These are phyloP conservation scores for Acorus gramineus DNA, from an alignment of 106 monocot genomes.

Conservation along the genomic window DNA sequence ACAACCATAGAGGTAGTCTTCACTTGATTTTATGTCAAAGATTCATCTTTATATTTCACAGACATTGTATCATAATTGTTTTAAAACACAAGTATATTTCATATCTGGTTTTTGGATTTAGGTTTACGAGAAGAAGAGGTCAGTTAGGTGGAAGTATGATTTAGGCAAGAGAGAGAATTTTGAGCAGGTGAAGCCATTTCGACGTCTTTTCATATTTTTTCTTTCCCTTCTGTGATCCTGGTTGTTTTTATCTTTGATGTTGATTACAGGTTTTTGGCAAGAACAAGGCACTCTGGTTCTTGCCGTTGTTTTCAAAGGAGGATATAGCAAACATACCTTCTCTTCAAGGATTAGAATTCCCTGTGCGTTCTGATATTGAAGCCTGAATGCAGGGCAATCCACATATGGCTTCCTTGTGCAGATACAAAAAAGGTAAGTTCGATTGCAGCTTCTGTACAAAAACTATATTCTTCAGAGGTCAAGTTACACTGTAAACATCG, in stretches of 20 bases:
- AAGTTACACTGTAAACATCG: too few species aligned
- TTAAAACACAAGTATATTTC: too few species aligned
- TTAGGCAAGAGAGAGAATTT: slow-evolving; percentile 68
- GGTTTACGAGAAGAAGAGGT: slow-evolving; percentile 69
- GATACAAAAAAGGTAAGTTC: too few species aligned
- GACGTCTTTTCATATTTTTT: background rate
- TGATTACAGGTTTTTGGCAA: slow-evolving; percentile 68
- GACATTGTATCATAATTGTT: too few species aligned
- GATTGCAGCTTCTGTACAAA: too few species aligned
- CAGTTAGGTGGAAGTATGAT: slow-evolving; percentile 64
- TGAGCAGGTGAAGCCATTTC: slow-evolving; percentile 44
- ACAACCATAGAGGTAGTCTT: slow-evolving; percentile 79
- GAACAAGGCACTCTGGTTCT: slow-evolving; percentile 65
- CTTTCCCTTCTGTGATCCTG: slow-evolving; percentile 3
- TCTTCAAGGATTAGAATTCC: slow-evolving; percentile 73
- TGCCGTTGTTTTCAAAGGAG: slow-evolving; percentile 51
- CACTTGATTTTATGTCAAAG: background rate
- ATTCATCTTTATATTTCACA: background rate
- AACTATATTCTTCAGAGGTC: too few species aligned
- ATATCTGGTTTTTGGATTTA: slow-evolving; percentile 3
- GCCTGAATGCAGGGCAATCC: background rate
- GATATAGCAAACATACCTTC: slow-evolving; percentile 52
- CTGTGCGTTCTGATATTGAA: slow-evolving; percentile 36
- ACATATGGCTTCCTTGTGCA: too few species aligned
- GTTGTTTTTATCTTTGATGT: background rate